Base-by-base conservation (phyloP, 768 basidiomycete species). In the Botryobasidium botryosum region DNA sequence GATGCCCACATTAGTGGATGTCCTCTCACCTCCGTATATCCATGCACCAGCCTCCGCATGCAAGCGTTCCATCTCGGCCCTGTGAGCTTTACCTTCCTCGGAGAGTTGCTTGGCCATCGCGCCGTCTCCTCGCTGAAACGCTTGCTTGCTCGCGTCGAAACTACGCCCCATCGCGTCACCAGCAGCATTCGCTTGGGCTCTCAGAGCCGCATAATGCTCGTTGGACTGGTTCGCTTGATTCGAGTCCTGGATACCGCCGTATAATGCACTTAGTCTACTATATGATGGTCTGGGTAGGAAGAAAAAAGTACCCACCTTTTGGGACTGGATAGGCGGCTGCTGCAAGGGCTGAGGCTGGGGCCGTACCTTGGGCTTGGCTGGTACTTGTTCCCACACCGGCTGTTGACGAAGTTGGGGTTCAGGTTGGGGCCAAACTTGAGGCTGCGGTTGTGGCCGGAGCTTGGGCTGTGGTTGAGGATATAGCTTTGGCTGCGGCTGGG, bases 51-150 rank as follows among this genome's bases (percentile, higher is more conserved):
- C 65, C 43, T 64, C 42, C 42, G 57, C 56, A 52, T 68, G 63
- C 29, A 63, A 47, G 42, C 59, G 44, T 28, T 64, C 60, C 52
- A 62, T 64, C 38, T 52, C 50, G 25, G 51, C 33, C 50, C 61
- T 60, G 51, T 65, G 64, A 23, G 49, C 33, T 46, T 67, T 63
- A 7, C 65, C 65, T 46, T 65, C 48, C 12, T 53, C 49, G 2
- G 51, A 54, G n/a, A 67, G 48, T 24, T 62, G 52, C 42, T 66
- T 62, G 7, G 67, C 67, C 6, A 46, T 31, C 1, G 48, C 63
- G 8, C 65, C 64, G 44, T 67, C 59, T 1, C 67, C 67, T 3
- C 54, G 54, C 46, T 59, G 45, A 50, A 65, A 65, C 10, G 66
- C 65, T 29, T 56, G 45, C 50, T 64, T 60, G 5, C 56, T 58